These are phyloP conservation scores for Salix caprea DNA, from an alignment of 345 rosid species.

Conservation along the genomic window DNA sequence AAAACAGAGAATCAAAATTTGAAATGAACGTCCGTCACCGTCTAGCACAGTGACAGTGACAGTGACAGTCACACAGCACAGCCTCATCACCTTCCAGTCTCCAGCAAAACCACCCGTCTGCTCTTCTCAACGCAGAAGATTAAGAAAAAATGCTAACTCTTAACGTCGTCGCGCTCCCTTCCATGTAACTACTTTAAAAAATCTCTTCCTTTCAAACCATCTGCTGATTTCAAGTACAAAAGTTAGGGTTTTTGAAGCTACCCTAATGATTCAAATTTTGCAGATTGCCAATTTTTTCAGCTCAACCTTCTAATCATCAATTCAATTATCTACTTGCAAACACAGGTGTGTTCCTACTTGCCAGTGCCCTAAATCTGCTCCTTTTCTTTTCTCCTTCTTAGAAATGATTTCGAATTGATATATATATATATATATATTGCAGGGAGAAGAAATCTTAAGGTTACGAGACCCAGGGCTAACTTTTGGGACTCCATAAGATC, in stretches of 20 bases:
- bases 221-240: neutral
- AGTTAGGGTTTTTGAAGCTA: neutral
- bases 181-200: slow-evolving; percentile 10
- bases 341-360: neutral
- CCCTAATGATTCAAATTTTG: no score
- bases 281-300: neutral
- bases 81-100: no score
- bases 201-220: neutral
- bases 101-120: neutral
- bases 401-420: neutral
- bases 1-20: no score
- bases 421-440: slow-evolving; percentile 20
- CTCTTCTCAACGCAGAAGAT: neutral
- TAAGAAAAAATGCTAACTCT: slow-evolving; percentile 11
- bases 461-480: slow-evolving; percentile 48
- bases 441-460: slow-evolving; percentile 55
- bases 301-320: neutral
- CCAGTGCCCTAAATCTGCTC: neutral
- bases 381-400: neutral
- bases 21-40: no score
- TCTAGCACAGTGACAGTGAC: no score
- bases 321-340: neutral
- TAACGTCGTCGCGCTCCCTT: slow-evolving; percentile 10
- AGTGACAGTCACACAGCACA: no score
- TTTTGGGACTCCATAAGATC: slow-evolving; percentile 84